Evolutionary conservation across 1,284 basidiomycete genomes (phyloP), one percentile per base, ranked within the genome.

Genomic region (Serendipita sp.): DNA sequence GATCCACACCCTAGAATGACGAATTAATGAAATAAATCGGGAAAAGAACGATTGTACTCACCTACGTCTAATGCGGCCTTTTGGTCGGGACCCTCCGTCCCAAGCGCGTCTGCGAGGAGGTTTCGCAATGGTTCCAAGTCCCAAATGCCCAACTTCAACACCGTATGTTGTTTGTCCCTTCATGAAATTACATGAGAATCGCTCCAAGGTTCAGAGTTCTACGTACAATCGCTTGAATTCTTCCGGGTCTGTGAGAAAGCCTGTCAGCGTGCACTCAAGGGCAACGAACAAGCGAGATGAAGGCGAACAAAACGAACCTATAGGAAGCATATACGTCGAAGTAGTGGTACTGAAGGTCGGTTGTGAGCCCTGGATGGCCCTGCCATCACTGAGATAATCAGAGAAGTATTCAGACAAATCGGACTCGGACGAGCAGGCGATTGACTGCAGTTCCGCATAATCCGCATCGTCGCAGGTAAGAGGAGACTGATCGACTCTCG

Each of bases 181-280:
- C 10, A 58, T 12, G 32, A 34, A 58, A n/a, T 10, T 58, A n/a
- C 4, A 32, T 10, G 22, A 30, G 53, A 58, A 26, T 10, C 10
- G 22, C 22, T 38, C 35, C 5, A 38, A 41, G 38, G 38, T 13
- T 41, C 38, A 41, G 29, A 58, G n/a, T 12, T 58, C 15, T 4
- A 35, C 53, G 10, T 58, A 58, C 53, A 58, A 26, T 34, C 53
- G 53, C n/a, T 34, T 58, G 34, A 58, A 30, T 32, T 58, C 53
- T 35, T 58, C 53, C 12, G 22, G 22, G 29, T 58, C 53, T 58
- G 12, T 32, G 22, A 58, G 34, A 34, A 41, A 13, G 38, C 5
- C 38, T 41, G 38, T 41, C 38, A 41, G 38, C 43, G 43, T 44
- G 43, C 29, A 8, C 29, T 30, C 8, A n/a, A 8, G 53, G 26